Evolutionary conservation across 2,329 filamentous ascomycete genomes (phyloP).

Genomic region (Nemania diffusa): DNA sequence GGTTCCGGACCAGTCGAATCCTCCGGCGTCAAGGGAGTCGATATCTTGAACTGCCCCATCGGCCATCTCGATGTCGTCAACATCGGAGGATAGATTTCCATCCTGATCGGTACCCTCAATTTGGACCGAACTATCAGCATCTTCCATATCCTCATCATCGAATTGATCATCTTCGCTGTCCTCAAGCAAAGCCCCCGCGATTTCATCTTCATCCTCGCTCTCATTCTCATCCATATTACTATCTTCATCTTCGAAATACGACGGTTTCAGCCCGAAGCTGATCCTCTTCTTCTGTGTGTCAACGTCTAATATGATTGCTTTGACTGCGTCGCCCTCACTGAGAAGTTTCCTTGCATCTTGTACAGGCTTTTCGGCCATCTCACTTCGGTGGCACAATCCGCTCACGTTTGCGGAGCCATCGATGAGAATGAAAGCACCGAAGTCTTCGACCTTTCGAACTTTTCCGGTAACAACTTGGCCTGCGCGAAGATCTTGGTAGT

Average conservation of each 20-base stretch:
- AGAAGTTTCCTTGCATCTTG: constrained; percentile 91
- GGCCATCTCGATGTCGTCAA: constrained; percentile 57
- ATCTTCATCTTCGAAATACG: constrained; percentile 77
- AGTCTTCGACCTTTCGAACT: constrained; percentile 92
- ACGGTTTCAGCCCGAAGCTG: constrained; percentile 91
- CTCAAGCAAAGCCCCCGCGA: constrained; percentile 57
- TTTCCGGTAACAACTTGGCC: constrained; percentile 90
- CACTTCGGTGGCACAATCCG: constrained; percentile 89
- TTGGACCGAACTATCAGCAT: constrained; percentile 57
- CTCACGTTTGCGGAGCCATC: constrained; percentile 90
- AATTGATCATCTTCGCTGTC: constrained; percentile 53
- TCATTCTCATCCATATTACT: constrained; percentile 62
- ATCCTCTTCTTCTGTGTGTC: constrained; percentile 80
- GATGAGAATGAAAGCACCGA: constrained; percentile 91
- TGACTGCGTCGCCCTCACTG: constrained; percentile 89
- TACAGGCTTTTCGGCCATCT: constrained; percentile 87
- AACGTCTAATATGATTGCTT: constrained; percentile 86
- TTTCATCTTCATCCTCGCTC: constrained; percentile 55
- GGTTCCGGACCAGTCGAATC: constrained; percentile 89
- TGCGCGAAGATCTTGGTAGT: constrained; percentile 78
- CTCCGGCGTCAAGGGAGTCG: constrained; percentile 74
- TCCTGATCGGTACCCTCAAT: constrained; percentile 58
- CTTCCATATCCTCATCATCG: constrained; percentile 58
- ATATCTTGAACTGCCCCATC: constrained; percentile 52
- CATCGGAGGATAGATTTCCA: constrained; percentile 54